These are phyloP conservation scores for Huntiella decipiens DNA, from an alignment of 2,329 filamentous ascomycete genomes.

Conservation along the genomic window DNA sequence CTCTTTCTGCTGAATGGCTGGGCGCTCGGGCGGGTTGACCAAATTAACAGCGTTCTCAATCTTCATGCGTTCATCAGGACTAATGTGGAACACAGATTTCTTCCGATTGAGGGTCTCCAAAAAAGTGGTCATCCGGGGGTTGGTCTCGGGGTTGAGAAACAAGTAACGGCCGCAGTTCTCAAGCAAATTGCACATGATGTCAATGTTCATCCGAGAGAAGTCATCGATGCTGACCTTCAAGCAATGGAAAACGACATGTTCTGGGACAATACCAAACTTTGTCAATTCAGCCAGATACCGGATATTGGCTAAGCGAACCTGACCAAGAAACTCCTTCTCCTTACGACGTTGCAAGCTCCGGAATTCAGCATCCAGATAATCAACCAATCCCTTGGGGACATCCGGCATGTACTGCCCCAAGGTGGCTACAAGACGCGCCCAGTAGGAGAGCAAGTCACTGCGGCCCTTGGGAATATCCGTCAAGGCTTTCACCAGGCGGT, in stretches of 20 bases:
- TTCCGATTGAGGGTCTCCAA: conserved; percentile 89
- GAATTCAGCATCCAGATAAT: conserved; percentile 90
- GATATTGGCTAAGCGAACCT: conserved; percentile 83
- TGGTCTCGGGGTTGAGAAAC: conserved; percentile 78
- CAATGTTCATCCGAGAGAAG: conserved; percentile 97
- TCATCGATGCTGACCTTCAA: conserved; percentile 94
- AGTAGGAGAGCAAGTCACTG: conserved; percentile 74
- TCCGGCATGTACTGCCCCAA: conserved; percentile 88
- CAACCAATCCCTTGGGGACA: conserved; percentile 75
- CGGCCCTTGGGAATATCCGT: conserved; percentile 91
- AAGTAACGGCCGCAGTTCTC: conserved; percentile 95
- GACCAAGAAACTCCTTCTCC: conserved; percentile 90
- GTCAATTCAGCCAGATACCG: conserved; percentile 95
- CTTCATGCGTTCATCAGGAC: conserved; percentile 90
- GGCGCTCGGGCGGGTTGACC: conserved; percentile 82
- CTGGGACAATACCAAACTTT: conserved; percentile 93
- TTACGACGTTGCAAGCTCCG: conserved; percentile 91
- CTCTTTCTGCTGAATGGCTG: conserved; percentile 92
- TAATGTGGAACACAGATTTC: conserved; percentile 86
- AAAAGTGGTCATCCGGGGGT: conserved; percentile 83
- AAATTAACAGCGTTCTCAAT: conserved; percentile 98
- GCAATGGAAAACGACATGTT: conserved; percentile 97
- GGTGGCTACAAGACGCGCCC: conserved; percentile 83
- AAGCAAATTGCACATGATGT: conserved; percentile 88
- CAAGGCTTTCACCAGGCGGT: conserved; percentile 77